Evolutionary conservation across 176 grass and related monocot genomes (phyloP).

Genomic region (Rhipidocladum racemiflorum): DNA sequence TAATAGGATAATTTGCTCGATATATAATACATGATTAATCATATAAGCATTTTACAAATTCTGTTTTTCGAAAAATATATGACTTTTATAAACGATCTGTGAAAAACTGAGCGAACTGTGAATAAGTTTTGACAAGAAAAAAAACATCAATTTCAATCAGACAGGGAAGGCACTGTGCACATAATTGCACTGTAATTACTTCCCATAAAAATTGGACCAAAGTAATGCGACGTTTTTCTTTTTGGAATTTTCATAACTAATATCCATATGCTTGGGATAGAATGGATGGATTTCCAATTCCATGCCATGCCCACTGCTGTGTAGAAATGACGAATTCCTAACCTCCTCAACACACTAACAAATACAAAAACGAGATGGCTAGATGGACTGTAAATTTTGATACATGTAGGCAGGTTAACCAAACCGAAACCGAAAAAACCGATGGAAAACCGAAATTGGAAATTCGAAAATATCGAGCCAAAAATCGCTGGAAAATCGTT

Average conservation of each 20-base stretch:
- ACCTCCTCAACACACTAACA: background rate
- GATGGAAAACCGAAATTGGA: no score
- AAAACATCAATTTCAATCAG: no score
- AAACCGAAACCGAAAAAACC: no score
- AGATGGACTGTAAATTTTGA: no score
- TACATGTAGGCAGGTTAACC: no score
- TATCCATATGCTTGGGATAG: background rate
- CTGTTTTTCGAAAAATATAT: background rate
- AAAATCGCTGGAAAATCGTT: no score
- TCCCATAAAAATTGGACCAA: background rate
- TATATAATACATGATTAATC: background rate
- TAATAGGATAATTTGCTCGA: background rate
- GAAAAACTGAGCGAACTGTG: background rate
- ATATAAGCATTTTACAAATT: background rate
- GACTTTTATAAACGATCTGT: background rate
- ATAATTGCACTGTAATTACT: background rate
- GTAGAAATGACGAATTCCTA: background rate
- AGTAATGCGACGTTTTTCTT: background rate
- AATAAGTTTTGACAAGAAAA: background rate
- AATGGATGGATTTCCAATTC: background rate
- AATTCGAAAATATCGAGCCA: no score
- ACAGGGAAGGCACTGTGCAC: no score
- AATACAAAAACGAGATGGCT: background rate
- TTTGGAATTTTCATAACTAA: background rate
- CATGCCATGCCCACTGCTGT: background rate